These are phyloP conservation scores for Fraxinus xanthoxyloides DNA, from an alignment of 305 asterid species.

Conservation along the genomic window DNA sequence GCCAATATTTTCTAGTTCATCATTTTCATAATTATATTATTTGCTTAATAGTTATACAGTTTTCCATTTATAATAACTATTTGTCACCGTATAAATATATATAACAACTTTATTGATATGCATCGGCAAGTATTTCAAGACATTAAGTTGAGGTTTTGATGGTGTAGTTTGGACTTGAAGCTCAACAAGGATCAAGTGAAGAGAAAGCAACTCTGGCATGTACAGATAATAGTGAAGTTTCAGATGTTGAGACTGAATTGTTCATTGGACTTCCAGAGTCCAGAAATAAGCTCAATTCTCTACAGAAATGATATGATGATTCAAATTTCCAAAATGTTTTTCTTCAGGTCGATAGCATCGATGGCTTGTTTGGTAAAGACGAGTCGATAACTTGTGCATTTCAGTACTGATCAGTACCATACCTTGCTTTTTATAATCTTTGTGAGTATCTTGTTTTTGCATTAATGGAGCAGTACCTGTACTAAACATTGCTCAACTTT, in stretches of 20 bases:
- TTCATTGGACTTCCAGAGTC: conserved; percentile 77
- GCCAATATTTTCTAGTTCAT: not conserved
- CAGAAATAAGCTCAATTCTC: conserved; percentile 40
- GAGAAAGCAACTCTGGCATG: conserved; percentile 32
- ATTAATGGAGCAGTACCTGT: not conserved
- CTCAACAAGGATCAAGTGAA: conserved; percentile 30
- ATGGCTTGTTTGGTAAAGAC: not conserved
- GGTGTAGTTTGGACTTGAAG: conserved; percentile 36
- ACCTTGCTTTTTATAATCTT: not conserved
- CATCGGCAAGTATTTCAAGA: not conserved
- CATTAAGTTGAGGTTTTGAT: not conserved
- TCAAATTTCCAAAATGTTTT: too few relatives aligned
- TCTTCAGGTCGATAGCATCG: not conserved
- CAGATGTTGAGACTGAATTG: conserved; percentile 84
- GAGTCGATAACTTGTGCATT: too few relatives aligned
- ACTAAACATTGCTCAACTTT: not conserved
- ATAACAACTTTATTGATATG: not conserved
- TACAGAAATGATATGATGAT: not conserved
- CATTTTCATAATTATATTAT: too few relatives aligned
- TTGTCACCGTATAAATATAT: not conserved
- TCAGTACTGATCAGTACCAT: not conserved
- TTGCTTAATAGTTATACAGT: not conserved
- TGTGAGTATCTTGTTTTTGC: not conserved
- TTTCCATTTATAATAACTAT: not conserved
- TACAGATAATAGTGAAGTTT: conserved; percentile 61